phyloP scores from a whole-genome alignment of 2,329 filamentous ascomycete species.

The Endoconidiophora polonica region DNA sequence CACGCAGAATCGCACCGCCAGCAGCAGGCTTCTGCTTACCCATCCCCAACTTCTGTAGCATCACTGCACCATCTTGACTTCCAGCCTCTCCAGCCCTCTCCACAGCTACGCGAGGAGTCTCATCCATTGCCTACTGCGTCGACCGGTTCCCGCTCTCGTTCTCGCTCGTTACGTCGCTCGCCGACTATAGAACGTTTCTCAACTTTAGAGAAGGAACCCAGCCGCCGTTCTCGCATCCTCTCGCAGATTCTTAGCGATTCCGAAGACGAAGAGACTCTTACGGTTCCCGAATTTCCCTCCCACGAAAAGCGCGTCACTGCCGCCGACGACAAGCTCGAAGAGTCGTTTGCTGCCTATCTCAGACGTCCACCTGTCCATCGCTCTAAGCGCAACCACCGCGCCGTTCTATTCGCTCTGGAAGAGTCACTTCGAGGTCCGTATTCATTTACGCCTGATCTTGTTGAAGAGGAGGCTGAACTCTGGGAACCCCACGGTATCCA shows the following conservation, averaged over 20 bases:
- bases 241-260: constrained; percentile 34
- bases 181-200: constrained; percentile 16
- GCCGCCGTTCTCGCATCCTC: constrained; percentile 20
- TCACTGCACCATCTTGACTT: background rate
- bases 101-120: constrained; percentile 30
- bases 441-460: constrained; percentile 64
- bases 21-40: constrained; percentile 8
- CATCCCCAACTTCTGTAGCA: background rate
- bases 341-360: constrained; percentile 18
- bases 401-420: constrained; percentile 83
- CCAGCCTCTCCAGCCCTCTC: constrained; percentile 31
- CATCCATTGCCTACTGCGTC: constrained; percentile 31
- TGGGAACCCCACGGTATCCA: constrained; percentile 55
- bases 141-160: constrained; percentile 10
- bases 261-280: constrained; percentile 21
- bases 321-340: constrained; percentile 2
- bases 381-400: constrained; percentile 70
- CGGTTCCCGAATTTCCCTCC: constrained; percentile 20
- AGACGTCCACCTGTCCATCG: constrained; percentile 39
- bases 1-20: constrained; percentile 8
- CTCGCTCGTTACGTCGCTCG: constrained; percentile 14
- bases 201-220: constrained; percentile 19
- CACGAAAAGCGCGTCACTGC: constrained; percentile 12
- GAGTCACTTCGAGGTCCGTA: constrained; percentile 73
- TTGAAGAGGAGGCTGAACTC: constrained; percentile 86